A percentile compares a stretch with the other conserved stretches of the same genome.
These are phyloP conservation scores for Globisporangium camurandrum DNA, from an alignment of 352 stramenopile genomes.

Conservation along the genomic window DNA sequence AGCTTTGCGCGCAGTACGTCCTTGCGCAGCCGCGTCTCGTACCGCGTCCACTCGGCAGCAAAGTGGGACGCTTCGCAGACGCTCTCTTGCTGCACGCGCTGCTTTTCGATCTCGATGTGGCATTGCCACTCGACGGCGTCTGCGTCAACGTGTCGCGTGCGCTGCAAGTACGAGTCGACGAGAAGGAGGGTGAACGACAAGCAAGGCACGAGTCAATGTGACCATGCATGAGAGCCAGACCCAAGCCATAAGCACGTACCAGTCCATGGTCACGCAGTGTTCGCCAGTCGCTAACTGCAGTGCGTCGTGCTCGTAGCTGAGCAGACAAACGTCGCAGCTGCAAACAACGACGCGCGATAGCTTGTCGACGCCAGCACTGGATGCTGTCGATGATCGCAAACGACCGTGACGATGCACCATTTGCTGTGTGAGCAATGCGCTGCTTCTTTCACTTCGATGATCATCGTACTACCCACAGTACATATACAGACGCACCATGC, in stretches of 20 bases:
- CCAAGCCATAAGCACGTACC: not conserved
- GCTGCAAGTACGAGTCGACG: not conserved
- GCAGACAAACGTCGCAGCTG: constrained; percentile 3
- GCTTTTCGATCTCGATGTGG: constrained; percentile 21
- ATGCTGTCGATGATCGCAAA: constrained; percentile 16
- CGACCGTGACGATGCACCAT: too few relatives aligned
- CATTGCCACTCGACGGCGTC: constrained; percentile 25
- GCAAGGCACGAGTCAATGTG: not conserved
- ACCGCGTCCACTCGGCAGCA: constrained; percentile 22
- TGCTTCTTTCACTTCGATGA: too few relatives aligned
- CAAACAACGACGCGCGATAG: constrained; percentile 2
- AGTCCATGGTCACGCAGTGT: constrained; percentile 3
- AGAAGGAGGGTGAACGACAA: not conserved
- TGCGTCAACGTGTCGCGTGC: constrained; percentile 8
- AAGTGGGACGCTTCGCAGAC: constrained; percentile 17
- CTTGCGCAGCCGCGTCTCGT: constrained; percentile 27
- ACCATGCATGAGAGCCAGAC: not conserved
- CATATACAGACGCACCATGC: constrained; percentile 10
- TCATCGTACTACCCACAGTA: too few relatives aligned
- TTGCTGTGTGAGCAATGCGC: too few relatives aligned
- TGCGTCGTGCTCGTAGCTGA: constrained; percentile 1
- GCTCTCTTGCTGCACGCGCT: constrained; percentile 15
- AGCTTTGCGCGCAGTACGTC: constrained; percentile 31
- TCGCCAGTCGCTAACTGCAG: constrained; percentile 8
- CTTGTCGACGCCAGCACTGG: constrained; percentile 15